Evolutionary conservation across 2,329 filamentous ascomycete species (phyloP), one percentile per base, ranked within the genome.

Genomic region (Sporothrix variecibatus): DNA sequence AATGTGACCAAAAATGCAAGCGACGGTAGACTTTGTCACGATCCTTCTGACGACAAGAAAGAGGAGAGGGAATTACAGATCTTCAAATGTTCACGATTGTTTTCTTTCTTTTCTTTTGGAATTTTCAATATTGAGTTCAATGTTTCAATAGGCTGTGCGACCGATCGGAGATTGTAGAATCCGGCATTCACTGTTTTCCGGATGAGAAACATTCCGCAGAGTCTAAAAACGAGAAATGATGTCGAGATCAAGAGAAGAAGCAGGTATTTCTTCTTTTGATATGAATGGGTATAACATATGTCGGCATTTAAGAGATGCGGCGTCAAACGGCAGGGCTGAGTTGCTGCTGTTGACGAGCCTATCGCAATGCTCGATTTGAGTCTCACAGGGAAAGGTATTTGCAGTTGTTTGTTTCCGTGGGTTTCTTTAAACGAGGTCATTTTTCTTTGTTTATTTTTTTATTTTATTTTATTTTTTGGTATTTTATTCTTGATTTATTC

Each of bases 1-100:
- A 64, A 40, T 64, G 60, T 64, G 60, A 64, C 60, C 60, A 64
- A 23, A 64, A 64, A 40, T 64, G 60, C 60, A 64, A 20, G 20
- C 56, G 26, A 17, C 17, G 23, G 34, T 40, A 64, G 34, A 11
- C 11, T 31, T 64, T 31, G 34, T 40, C 60, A 64, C 60, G 34
- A 23, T 40, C n/a, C 60, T 0, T 64, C 4, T 20, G 17, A 51
- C 7, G 49, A 23, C 17, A n/a, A 20, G 17, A 51, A 5, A 7
- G n/a, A 23, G 3, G 23, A 53, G 26, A 23, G 8, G 49, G 23
- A 58, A 17, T 15, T 17, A 23, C 17, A 28, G 51, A 56, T 20
- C 6, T 17, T 49, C n/a, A n/a, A 6, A 20, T 20, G 46, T 17
- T 49, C 11, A 51, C 15, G 20, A 51, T 51, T 15, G 6, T 20